Evolutionary conservation across 2,329 filamentous ascomycete genomes (phyloP).

Genomic region (Exophiala sp.): DNA sequence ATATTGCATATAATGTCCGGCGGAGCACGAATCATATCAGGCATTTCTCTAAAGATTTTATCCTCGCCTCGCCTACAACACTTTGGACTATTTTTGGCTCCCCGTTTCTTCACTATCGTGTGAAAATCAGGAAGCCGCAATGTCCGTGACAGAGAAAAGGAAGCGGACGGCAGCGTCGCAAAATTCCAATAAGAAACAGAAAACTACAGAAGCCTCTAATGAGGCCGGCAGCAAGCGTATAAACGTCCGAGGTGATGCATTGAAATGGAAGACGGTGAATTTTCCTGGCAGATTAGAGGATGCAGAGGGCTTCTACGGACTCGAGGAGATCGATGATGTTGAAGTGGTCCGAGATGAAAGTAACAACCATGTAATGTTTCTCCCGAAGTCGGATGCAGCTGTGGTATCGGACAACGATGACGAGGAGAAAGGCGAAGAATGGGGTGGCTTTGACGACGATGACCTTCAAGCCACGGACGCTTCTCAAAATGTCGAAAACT

Average conservation of each 20-base stretch:
- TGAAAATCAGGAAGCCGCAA: not conserved
- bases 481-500: not conserved
- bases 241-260: slow-evolving; percentile 45
- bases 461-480: slow-evolving; percentile 27
- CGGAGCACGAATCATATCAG: no score
- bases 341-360: slow-evolving; percentile 65
- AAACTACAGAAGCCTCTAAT: slow-evolving; percentile 2
- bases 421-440: slow-evolving; percentile 51
- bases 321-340: slow-evolving; percentile 90
- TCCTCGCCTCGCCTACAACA: no score
- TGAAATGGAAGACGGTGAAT: slow-evolving; percentile 62
- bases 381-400: slow-evolving; percentile 38
- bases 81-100: not conserved
- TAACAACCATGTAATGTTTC: slow-evolving; percentile 65
- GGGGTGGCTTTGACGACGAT: slow-evolving; percentile 62
- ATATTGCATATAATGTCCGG: not conserved
- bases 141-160: slow-evolving; percentile 27
- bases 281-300: slow-evolving; percentile 77
- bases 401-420: slow-evolving; percentile 32
- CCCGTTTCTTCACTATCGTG: no score
- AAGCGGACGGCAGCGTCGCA: slow-evolving; percentile 31
- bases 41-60: no score
- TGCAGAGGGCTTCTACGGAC: slow-evolving; percentile 86
- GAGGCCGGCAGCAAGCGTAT: not conserved
- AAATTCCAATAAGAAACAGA: slow-evolving; percentile 14